Evolutionary conservation across 192 early-diverging fungal species (phyloP).

Genomic region (Backusella tuberculispora): DNA sequence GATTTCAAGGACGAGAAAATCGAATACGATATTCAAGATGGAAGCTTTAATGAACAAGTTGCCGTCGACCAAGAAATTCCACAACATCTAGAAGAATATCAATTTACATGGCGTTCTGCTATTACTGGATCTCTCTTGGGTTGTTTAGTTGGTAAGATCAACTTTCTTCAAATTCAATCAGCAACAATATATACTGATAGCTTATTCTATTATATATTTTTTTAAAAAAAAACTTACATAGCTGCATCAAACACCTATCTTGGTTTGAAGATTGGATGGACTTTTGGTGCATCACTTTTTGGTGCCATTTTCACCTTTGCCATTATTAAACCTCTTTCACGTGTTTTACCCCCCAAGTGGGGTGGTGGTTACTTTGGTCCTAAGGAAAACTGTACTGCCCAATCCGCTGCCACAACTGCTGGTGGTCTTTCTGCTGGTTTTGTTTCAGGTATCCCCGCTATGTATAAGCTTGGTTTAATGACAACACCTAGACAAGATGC

Average conservation of each 20-base stretch:
- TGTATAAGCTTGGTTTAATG: constrained; percentile 69
- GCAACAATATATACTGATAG: neutral
- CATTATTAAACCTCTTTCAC: constrained; percentile 61
- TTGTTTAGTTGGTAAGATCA: constrained; percentile 51
- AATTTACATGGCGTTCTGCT: constrained; percentile 56
- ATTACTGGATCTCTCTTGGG: constrained; percentile 68
- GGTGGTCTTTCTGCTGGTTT: constrained; percentile 67
- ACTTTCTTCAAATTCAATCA: neutral
- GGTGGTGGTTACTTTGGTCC: constrained; percentile 67
- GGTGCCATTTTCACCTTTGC: constrained; percentile 63
- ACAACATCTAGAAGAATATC: constrained; percentile 29
- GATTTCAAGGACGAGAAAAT: constrained; percentile 19
- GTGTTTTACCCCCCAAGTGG: constrained; percentile 31
- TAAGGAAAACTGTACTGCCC: constrained; percentile 69
- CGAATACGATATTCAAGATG: constrained; percentile 23
- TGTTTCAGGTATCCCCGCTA: constrained; percentile 68
- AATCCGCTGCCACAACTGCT: constrained; percentile 71
- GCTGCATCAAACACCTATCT: constrained; percentile 73
- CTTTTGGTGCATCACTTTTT: constrained; percentile 60
- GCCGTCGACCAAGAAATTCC: neutral
- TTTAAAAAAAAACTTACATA: neutral
- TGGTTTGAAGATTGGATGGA: constrained; percentile 67
- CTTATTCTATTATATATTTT: neutral
- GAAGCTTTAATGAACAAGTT: neutral
- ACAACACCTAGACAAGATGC: constrained; percentile 52